Evolutionary conservation across 208 protist species (phyloP).

Genomic region (Trypanosoma cruzi): DNA sequence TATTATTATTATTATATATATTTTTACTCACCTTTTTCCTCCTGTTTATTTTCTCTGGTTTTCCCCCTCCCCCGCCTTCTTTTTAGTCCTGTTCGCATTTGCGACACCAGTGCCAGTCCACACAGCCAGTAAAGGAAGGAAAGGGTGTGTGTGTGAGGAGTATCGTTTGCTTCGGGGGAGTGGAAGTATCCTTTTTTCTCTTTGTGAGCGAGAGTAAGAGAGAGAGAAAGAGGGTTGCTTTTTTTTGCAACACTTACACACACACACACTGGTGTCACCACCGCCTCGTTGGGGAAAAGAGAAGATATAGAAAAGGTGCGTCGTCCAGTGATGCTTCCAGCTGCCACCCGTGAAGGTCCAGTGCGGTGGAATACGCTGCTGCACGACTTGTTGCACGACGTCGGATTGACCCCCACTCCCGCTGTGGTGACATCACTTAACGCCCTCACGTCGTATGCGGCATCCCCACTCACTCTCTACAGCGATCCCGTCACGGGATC

Average conservation of each 20-base stretch:
- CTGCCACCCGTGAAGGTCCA: slow-evolving; percentile 31
- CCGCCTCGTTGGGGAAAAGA: background rate
- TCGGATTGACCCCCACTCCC: slow-evolving; percentile 28
- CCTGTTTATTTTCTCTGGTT: slow-evolving; percentile 1
- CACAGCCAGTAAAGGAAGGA: background rate
- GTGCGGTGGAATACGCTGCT: slow-evolving; percentile 54
- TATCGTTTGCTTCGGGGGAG: no score
- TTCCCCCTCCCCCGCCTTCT: background rate
- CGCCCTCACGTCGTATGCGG: slow-evolving; percentile 56
- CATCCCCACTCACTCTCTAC: slow-evolving; percentile 33
- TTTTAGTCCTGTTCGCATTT: background rate
- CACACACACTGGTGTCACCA: background rate
- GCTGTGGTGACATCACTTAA: slow-evolving; percentile 33
- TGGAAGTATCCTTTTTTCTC: no score
- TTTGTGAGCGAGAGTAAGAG: background rate
- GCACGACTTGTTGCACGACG: slow-evolving; percentile 25
- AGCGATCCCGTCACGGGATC: slow-evolving; percentile 30
- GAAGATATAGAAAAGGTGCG: slow-evolving; percentile 1
- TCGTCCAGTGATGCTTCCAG: slow-evolving; percentile 20
- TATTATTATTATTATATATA: background rate
- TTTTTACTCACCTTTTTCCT: slow-evolving; percentile 5
- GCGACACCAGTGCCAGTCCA: background rate
- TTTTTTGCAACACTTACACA: background rate
- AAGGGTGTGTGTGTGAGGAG: background rate
- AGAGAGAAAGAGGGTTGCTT: background rate